Percentiles rank a stretch among this genome's conserved stretches.
phyloP scores from a whole-genome alignment of 2,329 filamentous ascomycete species.

The Diaporthe sp. region DNA sequence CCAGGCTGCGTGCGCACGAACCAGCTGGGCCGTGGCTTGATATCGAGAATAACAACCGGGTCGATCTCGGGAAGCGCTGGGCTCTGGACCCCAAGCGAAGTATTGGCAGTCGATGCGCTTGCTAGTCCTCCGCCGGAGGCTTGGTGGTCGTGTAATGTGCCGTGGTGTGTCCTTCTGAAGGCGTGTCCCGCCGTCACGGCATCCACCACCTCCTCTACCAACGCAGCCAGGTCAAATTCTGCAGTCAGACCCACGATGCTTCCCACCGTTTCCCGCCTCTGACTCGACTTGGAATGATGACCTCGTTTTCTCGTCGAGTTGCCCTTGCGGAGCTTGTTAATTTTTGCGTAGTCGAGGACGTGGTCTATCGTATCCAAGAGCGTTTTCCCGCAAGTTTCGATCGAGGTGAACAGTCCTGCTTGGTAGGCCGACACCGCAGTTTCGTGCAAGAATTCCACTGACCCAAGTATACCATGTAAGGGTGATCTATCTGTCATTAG shows the following conservation, averaged over 20 bases:
- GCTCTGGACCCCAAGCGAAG: not conserved
- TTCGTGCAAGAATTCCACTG: slow-evolving; percentile 59
- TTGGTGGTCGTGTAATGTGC: slow-evolving; percentile 8
- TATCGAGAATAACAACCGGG: slow-evolving; percentile 50
- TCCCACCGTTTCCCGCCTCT: slow-evolving; percentile 30
- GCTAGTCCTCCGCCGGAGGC: slow-evolving; percentile 8
- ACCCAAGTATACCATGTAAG: slow-evolving; percentile 66
- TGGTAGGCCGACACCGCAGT: slow-evolving; percentile 54
- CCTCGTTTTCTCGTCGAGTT: slow-evolving; percentile 21
- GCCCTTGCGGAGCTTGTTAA: slow-evolving; percentile 48
- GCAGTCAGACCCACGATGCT: slow-evolving; percentile 40
- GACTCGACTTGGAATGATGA: not conserved
- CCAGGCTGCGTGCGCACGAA: slow-evolving; percentile 63
- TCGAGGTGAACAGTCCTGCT: slow-evolving; percentile 54
- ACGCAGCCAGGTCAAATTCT: slow-evolving; percentile 44
- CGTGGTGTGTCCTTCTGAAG: slow-evolving; percentile 36
- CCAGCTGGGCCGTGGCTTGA: slow-evolving; percentile 57
- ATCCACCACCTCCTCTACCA: slow-evolving; percentile 48
- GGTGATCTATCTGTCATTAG: slow-evolving; percentile 52
- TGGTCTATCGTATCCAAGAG: slow-evolving; percentile 61
- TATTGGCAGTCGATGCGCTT: not conserved
- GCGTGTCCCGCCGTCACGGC: slow-evolving; percentile 48
- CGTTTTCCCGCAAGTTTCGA: slow-evolving; percentile 58
- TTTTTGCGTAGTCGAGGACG: slow-evolving; percentile 61
- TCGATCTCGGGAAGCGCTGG: not conserved